phyloP scores from a whole-genome alignment of 1,284 basidiomycete species.

The Stereum hirsutum region DNA sequence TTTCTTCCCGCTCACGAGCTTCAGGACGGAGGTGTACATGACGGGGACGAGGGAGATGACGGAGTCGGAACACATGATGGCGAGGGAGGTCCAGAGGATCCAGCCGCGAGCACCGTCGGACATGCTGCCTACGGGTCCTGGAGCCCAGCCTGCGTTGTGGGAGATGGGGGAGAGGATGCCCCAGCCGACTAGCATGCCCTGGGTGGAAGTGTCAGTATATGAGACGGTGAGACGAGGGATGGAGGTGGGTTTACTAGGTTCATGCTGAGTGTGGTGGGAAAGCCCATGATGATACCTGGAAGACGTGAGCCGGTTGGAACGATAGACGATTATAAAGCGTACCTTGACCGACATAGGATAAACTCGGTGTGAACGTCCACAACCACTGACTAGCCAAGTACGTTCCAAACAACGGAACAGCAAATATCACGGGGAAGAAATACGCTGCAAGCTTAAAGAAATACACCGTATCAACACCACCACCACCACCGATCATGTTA shows the following conservation, averaged over 20 bases:
- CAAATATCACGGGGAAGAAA: constrained; percentile 87
- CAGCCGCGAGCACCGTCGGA: constrained; percentile 80
- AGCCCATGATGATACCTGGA: constrained; percentile 93
- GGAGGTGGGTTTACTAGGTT: constrained; percentile 61
- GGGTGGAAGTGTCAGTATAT: constrained; percentile 4
- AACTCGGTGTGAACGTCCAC: constrained; percentile 90
- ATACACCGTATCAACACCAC: too few relatives aligned
- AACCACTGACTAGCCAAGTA: constrained; percentile 85
- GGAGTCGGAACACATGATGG: constrained; percentile 92
- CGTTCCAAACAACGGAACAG: constrained; percentile 84
- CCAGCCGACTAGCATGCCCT: constrained; percentile 97
- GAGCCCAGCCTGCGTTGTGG: constrained; percentile 81
- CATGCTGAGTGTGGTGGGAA: constrained; percentile 92
- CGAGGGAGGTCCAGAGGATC: constrained; percentile 92
- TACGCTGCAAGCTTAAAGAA: constrained; percentile 60
- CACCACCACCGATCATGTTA: not conserved
- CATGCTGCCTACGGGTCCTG: constrained; percentile 82
- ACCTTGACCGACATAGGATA: constrained; percentile 90
- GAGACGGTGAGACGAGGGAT: not conserved
- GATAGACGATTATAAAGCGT: constrained; percentile 9
- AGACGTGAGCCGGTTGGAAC: not conserved
- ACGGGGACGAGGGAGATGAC: constrained; percentile 79
- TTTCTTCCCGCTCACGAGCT: constrained; percentile 24
- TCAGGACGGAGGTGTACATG: constrained; percentile 38
- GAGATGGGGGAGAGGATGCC: constrained; percentile 83